Evolutionary conservation across 768 basidiomycete genomes (phyloP), one percentile per base, ranked within the genome.

Genomic region (Lactifluus volemus): DNA sequence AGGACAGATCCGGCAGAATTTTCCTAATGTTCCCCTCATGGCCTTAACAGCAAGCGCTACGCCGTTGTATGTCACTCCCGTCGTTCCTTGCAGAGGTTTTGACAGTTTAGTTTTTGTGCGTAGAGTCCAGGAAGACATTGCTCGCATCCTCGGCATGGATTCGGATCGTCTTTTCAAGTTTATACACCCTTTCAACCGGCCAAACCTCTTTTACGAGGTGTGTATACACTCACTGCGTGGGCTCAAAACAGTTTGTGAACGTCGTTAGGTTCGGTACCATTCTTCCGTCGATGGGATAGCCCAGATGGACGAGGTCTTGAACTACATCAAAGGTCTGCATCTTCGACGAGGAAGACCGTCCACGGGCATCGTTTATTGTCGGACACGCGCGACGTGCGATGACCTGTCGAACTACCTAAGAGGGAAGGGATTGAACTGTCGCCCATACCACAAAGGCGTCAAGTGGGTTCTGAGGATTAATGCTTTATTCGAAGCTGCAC

Each of bases 31-130:
- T 4, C 91, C 92, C 0, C 85, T 94, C 65, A 93, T 92, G 88
- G 91, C 91, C 4, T 72, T 93, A 42, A 93, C 90, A 1, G 90
- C 91, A 2, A 90, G 88, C 14, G 90, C 91, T 3, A 93, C 91
- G 6, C 71, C 82, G 47, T 71, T 73, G 88, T 89, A 70, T 30
- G 81, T 30, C 50, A 5, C 21, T 51, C 2, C 19, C 49, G 1
- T 36, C 25, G 17, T n/a, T 29, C 25, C 15, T n/a, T 29, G 10
- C 10, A 36, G 21, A 5, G 34, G 6, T 55, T 47, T 29, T 66
- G 58, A 60, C 52, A 36, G 25, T 58, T 49, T 34, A 36, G 25
- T 58, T 49, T 34, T 15, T 19, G 25, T n/a, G 19, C n/a, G 15
- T 65, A 92, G 89, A 30, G 89, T 93, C 14, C 85, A 87, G 63